Base-by-base conservation (phyloP, 148 eudicot species). In the Vaccinium vitisidaea region DNA sequence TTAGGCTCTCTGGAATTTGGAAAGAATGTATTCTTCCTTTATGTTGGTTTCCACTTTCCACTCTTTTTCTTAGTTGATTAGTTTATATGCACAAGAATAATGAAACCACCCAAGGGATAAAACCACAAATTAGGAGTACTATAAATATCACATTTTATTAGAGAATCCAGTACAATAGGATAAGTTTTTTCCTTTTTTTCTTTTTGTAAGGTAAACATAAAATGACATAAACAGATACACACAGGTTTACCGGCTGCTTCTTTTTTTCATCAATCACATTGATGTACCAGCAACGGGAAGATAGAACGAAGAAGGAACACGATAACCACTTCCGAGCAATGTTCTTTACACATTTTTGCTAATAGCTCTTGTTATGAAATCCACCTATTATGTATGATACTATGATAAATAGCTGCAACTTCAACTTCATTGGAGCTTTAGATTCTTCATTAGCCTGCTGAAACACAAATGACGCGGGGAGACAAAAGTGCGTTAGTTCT, bases 371-470 rank as follows among this genome's bases (percentile, higher is more conserved):
- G n/a, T 39, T 59, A 58, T 69, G 27, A 52, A 30, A 69, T 50
- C 53, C 61, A 69, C 14, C 59, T 23, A 69, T 50, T 8, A 10
- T n/a, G 46, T 43, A 43, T 43, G 46, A 19, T 43, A 15, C 18
- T 48, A 63, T 43, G 46, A 43, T 4, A 43, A 5, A 5, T 21
- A 65, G 83, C 63, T 25, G 79, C 78, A 53, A 36, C 53, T 69
- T 69, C 56, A 15, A 70, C 78, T 84, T 87, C 84, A 81, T 58
- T 86, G 88, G 75, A 90, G 85, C 87, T 84, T 85, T 46, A 88
- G 89, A 84, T 88, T 87, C 86, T 85, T 86, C 76, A 85, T 74
- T 85, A 84, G 77, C 89, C 92, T 88, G 89, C 71, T n/a, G 75
- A 46, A 23, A 23, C 6, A 18, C 69, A 81, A 46, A 69, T 7